Evolutionary conservation across 768 basidiomycete species (phyloP).

Genomic region (Termitomyces heimii): DNA sequence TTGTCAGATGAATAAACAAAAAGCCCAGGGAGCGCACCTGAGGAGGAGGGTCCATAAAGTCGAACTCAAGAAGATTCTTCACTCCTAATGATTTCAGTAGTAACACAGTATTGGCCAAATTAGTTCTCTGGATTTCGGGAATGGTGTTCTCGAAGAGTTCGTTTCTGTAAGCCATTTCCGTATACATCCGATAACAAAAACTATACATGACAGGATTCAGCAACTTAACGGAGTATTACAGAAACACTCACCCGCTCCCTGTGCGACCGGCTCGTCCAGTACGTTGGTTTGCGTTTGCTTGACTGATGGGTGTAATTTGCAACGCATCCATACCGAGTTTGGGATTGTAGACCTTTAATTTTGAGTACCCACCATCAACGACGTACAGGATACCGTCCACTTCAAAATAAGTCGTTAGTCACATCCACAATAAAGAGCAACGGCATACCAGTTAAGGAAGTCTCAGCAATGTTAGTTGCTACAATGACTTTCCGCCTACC

Average conservation of each 20-base stretch:
- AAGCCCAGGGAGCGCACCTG: slow-evolving; percentile 45
- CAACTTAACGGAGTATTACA: neutral
- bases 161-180: slow-evolving; percentile 94
- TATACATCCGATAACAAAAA: slow-evolving; percentile 94
- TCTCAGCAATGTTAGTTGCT: slow-evolving; percentile 98
- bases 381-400: slow-evolving; percentile 98
- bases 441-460: slow-evolving; percentile 80
- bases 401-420: slow-evolving; percentile 22
- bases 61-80: slow-evolving; percentile 95
- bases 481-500: slow-evolving; percentile 96
- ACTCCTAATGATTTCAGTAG: slow-evolving; percentile 94
- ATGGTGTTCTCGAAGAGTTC: slow-evolving; percentile 95
- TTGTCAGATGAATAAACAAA: neutral
- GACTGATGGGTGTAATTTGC: slow-evolving; percentile 98
- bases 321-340: slow-evolving; percentile 99
- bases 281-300: slow-evolving; percentile 95
- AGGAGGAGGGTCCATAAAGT: slow-evolving; percentile 99
- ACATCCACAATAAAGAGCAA: neutral
- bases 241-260: slow-evolving; percentile 67
- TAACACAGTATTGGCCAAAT: slow-evolving; percentile 94
- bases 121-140: slow-evolving; percentile 97
- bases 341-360: slow-evolving; percentile 98
- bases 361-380: slow-evolving; percentile 94
- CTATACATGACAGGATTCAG: slow-evolving; percentile 31
- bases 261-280: slow-evolving; percentile 96